These are phyloP conservation scores for Camillea tinctor DNA, from an alignment of 2,329 filamentous ascomycete genomes.

Conservation along the genomic window DNA sequence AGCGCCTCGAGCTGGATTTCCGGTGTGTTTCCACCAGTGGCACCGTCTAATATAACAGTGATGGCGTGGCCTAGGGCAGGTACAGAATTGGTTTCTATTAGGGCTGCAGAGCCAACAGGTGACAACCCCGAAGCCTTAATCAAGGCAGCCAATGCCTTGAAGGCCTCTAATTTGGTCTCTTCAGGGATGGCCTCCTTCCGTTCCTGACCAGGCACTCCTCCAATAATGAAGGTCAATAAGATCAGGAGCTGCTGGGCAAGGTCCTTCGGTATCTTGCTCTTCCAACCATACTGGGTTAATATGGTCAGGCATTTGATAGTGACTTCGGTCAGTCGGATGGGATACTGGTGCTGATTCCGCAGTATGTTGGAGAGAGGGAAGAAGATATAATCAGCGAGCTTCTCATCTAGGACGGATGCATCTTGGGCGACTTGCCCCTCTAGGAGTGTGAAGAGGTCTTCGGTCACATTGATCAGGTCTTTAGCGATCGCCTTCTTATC, in stretches of 20 bases:
- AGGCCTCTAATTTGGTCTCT: conserved; percentile 71
- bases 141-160: conserved; percentile 66
- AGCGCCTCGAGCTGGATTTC: conserved; percentile 72
- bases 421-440: conserved; percentile 43
- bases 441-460: conserved; percentile 47
- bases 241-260: conserved; percentile 84
- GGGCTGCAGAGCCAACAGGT: conserved; percentile 45
- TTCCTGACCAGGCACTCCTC: conserved; percentile 62
- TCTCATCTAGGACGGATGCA: conserved; percentile 64
- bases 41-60: conserved; percentile 73
- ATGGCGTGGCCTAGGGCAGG: conserved; percentile 81
- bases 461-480: conserved; percentile 45
- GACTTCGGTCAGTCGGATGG: conserved; percentile 71
- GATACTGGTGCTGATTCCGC: conserved; percentile 68
- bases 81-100: conserved; percentile 59
- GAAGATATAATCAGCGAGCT: conserved; percentile 90
- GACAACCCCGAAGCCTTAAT: conserved; percentile 58
- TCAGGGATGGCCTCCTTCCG: conserved; percentile 56
- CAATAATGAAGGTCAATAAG: conserved; percentile 77
- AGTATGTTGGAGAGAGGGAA: conserved; percentile 89
- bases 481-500: conserved; percentile 41
- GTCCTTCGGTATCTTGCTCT: conserved; percentile 64
- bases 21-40: conserved; percentile 62
- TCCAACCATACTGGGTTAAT: conserved; percentile 79
- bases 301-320: conserved; percentile 72